A percentile compares a stretch with the other conserved stretches of the same genome.
These are phyloP conservation scores for Metschnikowia bowlesiae DNA, from an alignment of 805 yeast species.

Conservation along the genomic window DNA sequence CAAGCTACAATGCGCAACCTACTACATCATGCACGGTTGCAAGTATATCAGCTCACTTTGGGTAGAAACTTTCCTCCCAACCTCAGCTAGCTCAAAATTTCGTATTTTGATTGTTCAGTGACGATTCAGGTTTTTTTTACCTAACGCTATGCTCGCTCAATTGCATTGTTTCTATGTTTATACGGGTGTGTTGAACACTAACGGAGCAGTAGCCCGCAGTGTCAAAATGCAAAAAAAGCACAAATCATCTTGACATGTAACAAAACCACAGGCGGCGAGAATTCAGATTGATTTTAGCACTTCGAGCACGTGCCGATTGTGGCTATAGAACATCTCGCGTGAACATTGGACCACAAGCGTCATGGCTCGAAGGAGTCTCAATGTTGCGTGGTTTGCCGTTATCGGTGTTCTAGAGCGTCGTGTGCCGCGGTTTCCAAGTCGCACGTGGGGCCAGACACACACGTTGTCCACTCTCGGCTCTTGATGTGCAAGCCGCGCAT, in stretches of 20 bases:
- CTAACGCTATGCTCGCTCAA: too few species aligned
- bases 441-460: constrained; percentile 2
- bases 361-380: neutral
- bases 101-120: too few species aligned
- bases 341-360: neutral
- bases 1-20: neutral
- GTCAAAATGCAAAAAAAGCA: too few species aligned
- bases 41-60: neutral
- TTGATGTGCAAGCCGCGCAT: constrained; percentile 1
- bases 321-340: too few species aligned
- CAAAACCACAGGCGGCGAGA: neutral
- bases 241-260: too few species aligned
- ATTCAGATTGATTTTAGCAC: neutral
- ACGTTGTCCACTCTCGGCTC: neutral
- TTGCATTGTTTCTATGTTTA: too few species aligned
- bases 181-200: too few species aligned
- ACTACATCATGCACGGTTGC: neutral
- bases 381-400: neutral
- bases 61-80: too few species aligned
- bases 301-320: too few species aligned
- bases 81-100: too few species aligned
- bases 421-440: neutral
- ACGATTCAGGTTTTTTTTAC: too few species aligned
- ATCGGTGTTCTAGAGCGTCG: neutral
- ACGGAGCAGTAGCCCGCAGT: too few species aligned